phyloP scores from a whole-genome alignment of 371 early-diverging fungal genomes.

The Capillidium heterosporum region DNA sequence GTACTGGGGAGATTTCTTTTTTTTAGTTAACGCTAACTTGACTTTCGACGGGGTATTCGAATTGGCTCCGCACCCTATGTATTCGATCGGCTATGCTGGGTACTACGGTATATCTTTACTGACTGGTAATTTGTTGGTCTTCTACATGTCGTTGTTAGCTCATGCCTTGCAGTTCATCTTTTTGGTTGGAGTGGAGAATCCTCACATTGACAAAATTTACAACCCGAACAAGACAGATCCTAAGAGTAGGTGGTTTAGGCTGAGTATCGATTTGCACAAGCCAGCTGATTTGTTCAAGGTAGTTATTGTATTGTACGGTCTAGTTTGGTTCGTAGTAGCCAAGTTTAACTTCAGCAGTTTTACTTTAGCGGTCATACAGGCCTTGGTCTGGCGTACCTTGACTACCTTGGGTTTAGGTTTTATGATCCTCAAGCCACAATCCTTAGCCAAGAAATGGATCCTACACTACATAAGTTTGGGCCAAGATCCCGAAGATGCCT shows the following conservation, averaged over 20 bases:
- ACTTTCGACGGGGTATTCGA: conserved; percentile 91
- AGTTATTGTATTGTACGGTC: conserved; percentile 50
- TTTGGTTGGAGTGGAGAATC: conserved; percentile 80
- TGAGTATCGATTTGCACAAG: conserved; percentile 41
- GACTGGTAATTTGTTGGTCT: conserved; percentile 66
- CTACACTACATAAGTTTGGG: conserved; percentile 87
- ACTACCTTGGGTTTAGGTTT: conserved; percentile 63
- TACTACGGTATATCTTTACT: conserved; percentile 85
- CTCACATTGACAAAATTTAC: conserved; percentile 32
- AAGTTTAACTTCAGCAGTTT: background rate
- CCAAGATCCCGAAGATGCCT: conserved; percentile 65
- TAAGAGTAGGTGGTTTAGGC: background rate
- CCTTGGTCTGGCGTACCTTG: conserved; percentile 69
- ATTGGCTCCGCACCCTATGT: conserved; percentile 96
- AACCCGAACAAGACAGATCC: conserved; percentile 20
- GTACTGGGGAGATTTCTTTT: conserved; percentile 99
- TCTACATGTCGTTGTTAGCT: conserved; percentile 73
- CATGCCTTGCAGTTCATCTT: conserved; percentile 81
- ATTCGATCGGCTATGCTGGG: conserved; percentile 89
- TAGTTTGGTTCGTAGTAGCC: conserved; percentile 17
- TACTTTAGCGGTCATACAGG: conserved; percentile 36
- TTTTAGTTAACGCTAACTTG: conserved; percentile 65
- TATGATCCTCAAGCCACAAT: conserved; percentile 51
- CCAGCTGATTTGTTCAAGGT: conserved; percentile 61
- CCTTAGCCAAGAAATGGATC: conserved; percentile 58